Percentiles rank a stretch among this genome's conserved stretches.
These are phyloP conservation scores for Russula brevipes DNA, from an alignment of 768 basidiomycete species.

Conservation along the genomic window DNA sequence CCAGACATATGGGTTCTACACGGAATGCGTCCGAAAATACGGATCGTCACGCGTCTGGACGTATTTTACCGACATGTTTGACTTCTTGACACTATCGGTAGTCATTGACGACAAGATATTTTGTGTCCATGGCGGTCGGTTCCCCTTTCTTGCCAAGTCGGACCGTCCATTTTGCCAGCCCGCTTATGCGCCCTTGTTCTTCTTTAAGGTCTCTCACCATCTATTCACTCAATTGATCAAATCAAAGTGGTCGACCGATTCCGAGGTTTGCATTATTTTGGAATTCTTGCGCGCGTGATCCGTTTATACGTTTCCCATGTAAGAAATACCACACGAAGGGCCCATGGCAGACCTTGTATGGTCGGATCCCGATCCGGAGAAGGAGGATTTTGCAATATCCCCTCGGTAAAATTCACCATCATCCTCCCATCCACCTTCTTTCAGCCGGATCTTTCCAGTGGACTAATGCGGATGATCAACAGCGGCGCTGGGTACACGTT, in stretches of 20 bases:
- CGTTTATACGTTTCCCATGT: slow-evolving; percentile 10
- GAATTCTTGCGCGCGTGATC: slow-evolving; percentile 1
- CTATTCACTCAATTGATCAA: slow-evolving; percentile 98
- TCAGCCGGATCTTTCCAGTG: slow-evolving; percentile 19
- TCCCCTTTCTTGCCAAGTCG: slow-evolving; percentile 12
- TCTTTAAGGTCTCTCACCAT: slow-evolving; percentile 80
- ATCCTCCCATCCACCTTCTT: neutral
- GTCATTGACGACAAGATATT: slow-evolving; percentile 99
- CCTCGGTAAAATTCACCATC: slow-evolving; percentile 58
- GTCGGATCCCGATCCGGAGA: slow-evolving; percentile 99
- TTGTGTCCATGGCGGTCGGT: slow-evolving; percentile 93
- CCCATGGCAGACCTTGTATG: slow-evolving; percentile 99
- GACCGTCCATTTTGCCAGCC: slow-evolving; percentile 11
- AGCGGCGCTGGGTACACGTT: slow-evolving; percentile 99
- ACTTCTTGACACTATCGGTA: slow-evolving; percentile 93
- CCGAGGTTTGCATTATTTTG: slow-evolving; percentile 54
- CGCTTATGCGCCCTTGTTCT: neutral
- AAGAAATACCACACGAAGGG: slow-evolving; percentile 98
- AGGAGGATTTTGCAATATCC: slow-evolving; percentile 98
- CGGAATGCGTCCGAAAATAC: slow-evolving; percentile 96
- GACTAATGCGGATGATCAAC: slow-evolving; percentile 17
- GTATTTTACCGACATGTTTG: slow-evolving; percentile 99
- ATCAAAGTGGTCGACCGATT: slow-evolving; percentile 99
- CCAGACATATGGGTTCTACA: slow-evolving; percentile 98
- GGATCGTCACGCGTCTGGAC: slow-evolving; percentile 96